Evolutionary conservation across 768 basidiomycete genomes (phyloP).

Genomic region (Nevesoporus exiguus): DNA sequence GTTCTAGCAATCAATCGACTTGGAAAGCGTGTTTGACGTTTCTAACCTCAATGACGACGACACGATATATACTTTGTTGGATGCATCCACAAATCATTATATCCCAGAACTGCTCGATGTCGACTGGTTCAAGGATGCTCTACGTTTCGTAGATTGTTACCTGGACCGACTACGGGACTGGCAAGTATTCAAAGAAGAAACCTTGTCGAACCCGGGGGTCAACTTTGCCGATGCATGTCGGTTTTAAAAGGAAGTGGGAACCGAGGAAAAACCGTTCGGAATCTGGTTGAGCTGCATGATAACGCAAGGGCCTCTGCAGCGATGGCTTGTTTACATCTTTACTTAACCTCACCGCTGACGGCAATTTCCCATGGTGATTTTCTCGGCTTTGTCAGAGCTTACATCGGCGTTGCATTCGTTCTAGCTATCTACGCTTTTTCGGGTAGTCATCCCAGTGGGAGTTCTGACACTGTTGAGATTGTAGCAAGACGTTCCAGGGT

Average conservation of each 20-base stretch:
- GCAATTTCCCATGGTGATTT: constrained; percentile 53
- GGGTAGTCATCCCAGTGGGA: constrained; percentile 69
- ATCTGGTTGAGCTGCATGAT: constrained; percentile 72
- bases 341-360: constrained; percentile 30
- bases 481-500: constrained; percentile 52
- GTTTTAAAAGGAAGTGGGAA: constrained; percentile 58
- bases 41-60: constrained; percentile 48
- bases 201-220: constrained; percentile 50
- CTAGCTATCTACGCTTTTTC: constrained; percentile 77
- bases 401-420: constrained; percentile 63
- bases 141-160: constrained; percentile 21
- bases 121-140: constrained; percentile 29
- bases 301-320: constrained; percentile 47
- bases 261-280: constrained; percentile 65
- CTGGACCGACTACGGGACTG: constrained; percentile 52
- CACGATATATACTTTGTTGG: constrained; percentile 53
- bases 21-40: constrained; percentile 51
- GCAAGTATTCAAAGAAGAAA: constrained; percentile 58
- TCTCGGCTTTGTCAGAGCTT: constrained; percentile 59
- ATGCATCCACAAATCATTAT: constrained; percentile 63
- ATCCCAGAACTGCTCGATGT: constrained; percentile 52
- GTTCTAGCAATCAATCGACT: constrained; percentile 54
- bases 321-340: constrained; percentile 38
- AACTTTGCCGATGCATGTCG: constrained; percentile 47
- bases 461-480: constrained; percentile 48